A percentile compares a stretch with the other conserved stretches of the same genome.
Evolutionary conservation across 306 rosid genomes (phyloP).

Genomic region (Pterocarpus santalinus): DNA sequence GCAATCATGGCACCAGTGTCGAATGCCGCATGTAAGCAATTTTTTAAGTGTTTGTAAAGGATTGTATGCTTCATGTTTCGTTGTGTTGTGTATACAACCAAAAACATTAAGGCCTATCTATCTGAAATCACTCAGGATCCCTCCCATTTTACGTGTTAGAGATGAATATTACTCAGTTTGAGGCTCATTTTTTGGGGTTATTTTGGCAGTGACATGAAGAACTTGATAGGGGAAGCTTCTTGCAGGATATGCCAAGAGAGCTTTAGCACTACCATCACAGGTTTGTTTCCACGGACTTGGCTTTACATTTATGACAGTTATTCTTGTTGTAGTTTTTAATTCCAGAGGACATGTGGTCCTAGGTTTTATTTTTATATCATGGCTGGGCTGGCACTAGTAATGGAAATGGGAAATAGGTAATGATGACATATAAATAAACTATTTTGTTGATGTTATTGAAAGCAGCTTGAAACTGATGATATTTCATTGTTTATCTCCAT

Average conservation of each 20-base stretch:
- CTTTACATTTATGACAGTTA: background rate
- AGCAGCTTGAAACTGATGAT: background rate
- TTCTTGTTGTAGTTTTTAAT: background rate
- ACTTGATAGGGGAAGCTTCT: conserved; percentile 89
- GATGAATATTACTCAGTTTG: background rate
- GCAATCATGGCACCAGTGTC: conserved; percentile 92
- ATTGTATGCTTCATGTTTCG: background rate
- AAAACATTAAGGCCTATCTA: background rate
- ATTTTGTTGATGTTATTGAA: background rate
- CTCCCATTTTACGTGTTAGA: conserved; percentile 1
- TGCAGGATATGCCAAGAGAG: conserved; percentile 93
- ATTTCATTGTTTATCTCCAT: conserved; percentile 3
- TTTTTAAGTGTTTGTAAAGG: background rate
- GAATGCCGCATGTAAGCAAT: conserved; percentile 89
- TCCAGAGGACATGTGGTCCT: background rate
- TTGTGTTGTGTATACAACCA: background rate
- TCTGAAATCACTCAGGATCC: background rate
- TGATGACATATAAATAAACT: background rate
- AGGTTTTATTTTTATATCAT: conserved; percentile 11
- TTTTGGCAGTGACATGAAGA: conserved; percentile 90
- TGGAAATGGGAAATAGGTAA: background rate
- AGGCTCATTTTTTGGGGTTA: conserved; percentile 26
- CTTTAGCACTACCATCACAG: conserved; percentile 90
- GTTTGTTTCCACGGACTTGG: conserved; percentile 50
- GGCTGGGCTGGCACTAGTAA: background rate